Conservation (phyloP, 768 basidiomycete species). For the Strobilomyces confusus region DNA sequence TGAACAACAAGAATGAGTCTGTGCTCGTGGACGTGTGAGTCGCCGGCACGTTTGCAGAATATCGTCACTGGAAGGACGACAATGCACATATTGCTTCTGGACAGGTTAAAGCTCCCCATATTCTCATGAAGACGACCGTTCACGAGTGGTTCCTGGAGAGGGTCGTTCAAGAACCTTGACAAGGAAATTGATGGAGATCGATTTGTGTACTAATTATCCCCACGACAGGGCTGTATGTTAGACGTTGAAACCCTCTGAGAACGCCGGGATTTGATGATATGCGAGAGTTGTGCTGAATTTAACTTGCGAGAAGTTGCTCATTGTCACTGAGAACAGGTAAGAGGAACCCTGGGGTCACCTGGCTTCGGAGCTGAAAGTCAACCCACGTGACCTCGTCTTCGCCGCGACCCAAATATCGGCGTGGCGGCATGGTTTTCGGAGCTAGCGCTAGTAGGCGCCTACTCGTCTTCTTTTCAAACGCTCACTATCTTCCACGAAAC, state of each 20-base stretch:
- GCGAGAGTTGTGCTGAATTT: too few relatives aligned
- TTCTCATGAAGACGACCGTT: background rate
- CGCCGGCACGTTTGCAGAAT: conserved; percentile 17
- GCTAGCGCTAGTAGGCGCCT: background rate
- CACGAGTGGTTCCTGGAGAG: conserved; percentile 17
- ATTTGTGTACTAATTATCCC: background rate
- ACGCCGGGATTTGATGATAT: background rate
- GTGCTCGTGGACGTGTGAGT: background rate
- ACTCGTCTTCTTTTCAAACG: background rate
- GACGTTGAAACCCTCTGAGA: too few relatives aligned
- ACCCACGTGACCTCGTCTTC: conserved; percentile 12
- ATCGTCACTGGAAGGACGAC: conserved; percentile 9
- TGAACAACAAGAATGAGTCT: background rate
- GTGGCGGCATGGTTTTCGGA: background rate
- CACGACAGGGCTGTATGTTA: background rate
- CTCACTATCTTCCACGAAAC: background rate
- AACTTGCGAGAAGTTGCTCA: too few relatives aligned
- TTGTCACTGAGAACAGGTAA: too few relatives aligned
- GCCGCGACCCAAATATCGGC: background rate
- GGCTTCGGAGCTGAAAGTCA: conserved; percentile 3
- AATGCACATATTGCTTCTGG: background rate
- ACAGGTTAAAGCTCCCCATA: conserved; percentile 16
- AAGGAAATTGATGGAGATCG: background rate
- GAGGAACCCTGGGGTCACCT: too few relatives aligned
- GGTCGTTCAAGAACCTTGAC: conserved; percentile 13